Percentiles rank a stretch among this genome's conserved stretches.
phyloP scores from a whole-genome alignment of 1,284 basidiomycete species.

The Puccinia hordei region DNA sequence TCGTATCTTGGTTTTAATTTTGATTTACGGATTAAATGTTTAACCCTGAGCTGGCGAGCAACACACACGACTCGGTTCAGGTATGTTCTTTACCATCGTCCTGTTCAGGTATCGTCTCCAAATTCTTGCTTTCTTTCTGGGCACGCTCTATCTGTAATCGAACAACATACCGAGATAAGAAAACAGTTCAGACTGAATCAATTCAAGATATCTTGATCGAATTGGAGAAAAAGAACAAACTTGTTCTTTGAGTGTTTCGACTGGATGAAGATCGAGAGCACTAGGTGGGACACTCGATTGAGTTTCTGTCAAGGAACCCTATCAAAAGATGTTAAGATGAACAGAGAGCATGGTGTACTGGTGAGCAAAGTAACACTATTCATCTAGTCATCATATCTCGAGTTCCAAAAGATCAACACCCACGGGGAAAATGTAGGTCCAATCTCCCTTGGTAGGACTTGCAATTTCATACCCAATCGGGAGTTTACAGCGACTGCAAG shows the following conservation, averaged over 20 bases:
- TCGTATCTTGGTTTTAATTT: too few relatives aligned
- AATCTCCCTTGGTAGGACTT: background rate
- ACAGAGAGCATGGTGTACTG: background rate
- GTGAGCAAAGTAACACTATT: background rate
- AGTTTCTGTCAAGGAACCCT: slow-evolving; percentile 48
- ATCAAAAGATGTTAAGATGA: background rate
- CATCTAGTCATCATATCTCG: background rate
- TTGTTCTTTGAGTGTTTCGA: slow-evolving; percentile 15
- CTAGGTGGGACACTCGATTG: slow-evolving; percentile 45
- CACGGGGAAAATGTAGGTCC: slow-evolving; percentile 49
- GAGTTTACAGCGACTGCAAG: slow-evolving; percentile 15
- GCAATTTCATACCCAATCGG: slow-evolving; percentile 39
- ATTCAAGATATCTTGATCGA: background rate
- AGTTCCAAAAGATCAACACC: background rate
- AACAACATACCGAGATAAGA: background rate
- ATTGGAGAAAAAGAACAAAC: background rate
- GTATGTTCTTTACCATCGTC: background rate
- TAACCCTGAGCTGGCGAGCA: too few relatives aligned
- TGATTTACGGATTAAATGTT: too few relatives aligned
- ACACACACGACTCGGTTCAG: background rate
- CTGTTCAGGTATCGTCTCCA: slow-evolving; percentile 1
- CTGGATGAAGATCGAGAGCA: slow-evolving; percentile 38
- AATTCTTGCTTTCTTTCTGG: background rate
- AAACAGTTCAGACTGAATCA: background rate
- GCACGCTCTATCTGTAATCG: background rate